Evolutionary conservation across 2,329 filamentous ascomycete genomes (phyloP).

Genomic region (Raffaelea albimanens): DNA sequence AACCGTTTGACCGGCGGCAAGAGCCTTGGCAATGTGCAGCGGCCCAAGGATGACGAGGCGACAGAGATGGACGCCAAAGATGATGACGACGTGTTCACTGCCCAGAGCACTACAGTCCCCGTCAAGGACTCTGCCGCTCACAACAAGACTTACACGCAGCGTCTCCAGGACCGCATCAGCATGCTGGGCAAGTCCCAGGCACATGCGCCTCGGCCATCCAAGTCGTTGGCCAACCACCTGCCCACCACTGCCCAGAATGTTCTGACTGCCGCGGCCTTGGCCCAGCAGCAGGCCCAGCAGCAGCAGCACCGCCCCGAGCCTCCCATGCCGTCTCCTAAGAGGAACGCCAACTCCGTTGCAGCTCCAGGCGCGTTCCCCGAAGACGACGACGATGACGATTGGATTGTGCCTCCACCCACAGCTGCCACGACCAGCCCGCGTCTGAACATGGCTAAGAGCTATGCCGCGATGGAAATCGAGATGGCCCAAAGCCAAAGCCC

Average conservation of each 20-base stretch:
- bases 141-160: slow-evolving; percentile 87
- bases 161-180: slow-evolving; percentile 86
- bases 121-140: slow-evolving; percentile 47
- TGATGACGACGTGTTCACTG: slow-evolving; percentile 29
- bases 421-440: slow-evolving; percentile 32
- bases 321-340: slow-evolving; percentile 6
- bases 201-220: slow-evolving; percentile 35
- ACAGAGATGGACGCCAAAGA: slow-evolving; percentile 46
- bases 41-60: slow-evolving; percentile 26
- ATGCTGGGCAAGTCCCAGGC: slow-evolving; percentile 52
- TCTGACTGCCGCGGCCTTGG: slow-evolving; percentile 17
- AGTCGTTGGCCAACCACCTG: slow-evolving; percentile 31
- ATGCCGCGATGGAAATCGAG: slow-evolving; percentile 15
- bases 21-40: slow-evolving; percentile 47
- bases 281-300: slow-evolving; percentile 5
- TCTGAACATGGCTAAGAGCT: slow-evolving; percentile 48
- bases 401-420: slow-evolving; percentile 46
- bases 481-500: too few relatives aligned
- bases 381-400: slow-evolving; percentile 55
- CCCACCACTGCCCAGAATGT: slow-evolving; percentile 24
- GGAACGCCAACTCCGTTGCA: slow-evolving; percentile 10
- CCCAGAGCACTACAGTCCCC: slow-evolving; percentile 32
- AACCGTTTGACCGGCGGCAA: slow-evolving; percentile 64
- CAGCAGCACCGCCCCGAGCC: slow-evolving; percentile 14
- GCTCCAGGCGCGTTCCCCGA: slow-evolving; percentile 54